A percentile compares a stretch with the other conserved stretches of the same genome.
These are phyloP conservation scores for Raffaelea albimanens DNA, from an alignment of 2,329 filamentous ascomycete species.

Conservation along the genomic window DNA sequence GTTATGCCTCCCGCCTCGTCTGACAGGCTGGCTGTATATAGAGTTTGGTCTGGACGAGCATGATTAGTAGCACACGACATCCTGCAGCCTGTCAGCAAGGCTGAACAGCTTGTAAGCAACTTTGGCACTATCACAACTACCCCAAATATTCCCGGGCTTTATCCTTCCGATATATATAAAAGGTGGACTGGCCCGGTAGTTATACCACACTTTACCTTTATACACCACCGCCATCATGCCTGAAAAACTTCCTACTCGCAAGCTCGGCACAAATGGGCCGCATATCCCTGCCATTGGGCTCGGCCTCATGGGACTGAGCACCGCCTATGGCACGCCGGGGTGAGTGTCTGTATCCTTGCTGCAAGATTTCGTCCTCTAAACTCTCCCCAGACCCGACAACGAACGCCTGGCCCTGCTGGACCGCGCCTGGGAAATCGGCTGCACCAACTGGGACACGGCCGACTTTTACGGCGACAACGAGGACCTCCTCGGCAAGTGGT, in stretches of 20 bases:
- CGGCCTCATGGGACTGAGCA: constrained; percentile 41
- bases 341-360: constrained; percentile 1
- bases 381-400: constrained; percentile 21
- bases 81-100: too few species aligned
- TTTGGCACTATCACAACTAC: too few species aligned
- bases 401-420: constrained; percentile 35
- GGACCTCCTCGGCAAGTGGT: constrained; percentile 40
- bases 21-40: too few species aligned
- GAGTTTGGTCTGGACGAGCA: too few species aligned
- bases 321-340: constrained; percentile 23
- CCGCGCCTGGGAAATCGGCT: constrained; percentile 34
- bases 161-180: too few species aligned
- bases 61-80: too few species aligned
- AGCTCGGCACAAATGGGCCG: constrained; percentile 42
- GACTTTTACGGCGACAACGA: constrained; percentile 39
- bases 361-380: not conserved
- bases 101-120: too few species aligned
- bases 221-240: constrained; percentile 3
- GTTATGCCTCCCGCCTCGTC: too few species aligned
- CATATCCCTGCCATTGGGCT: constrained; percentile 40
- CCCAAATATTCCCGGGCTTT: too few species aligned
- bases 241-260: constrained; percentile 22
- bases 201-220: not conserved
- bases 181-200: too few species aligned
- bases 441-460: constrained; percentile 41